Percentiles rank a stretch among this genome's conserved stretches.
These are phyloP conservation scores for Aspergillus ostianus DNA, from an alignment of 495 filamentous ascomycete species.

Conservation along the genomic window DNA sequence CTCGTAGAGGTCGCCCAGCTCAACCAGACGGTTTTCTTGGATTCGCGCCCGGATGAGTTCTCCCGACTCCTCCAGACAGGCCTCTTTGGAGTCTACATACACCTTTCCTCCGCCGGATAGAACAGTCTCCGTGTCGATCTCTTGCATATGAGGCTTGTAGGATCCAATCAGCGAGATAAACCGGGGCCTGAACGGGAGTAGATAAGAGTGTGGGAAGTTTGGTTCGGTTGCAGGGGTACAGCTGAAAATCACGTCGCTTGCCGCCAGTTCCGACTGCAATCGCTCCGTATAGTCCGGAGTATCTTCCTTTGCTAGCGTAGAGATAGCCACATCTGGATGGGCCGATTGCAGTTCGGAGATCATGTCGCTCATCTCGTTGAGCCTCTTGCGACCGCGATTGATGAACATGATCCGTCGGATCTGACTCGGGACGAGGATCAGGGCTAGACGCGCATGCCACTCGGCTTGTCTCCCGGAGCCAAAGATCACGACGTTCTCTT, in stretches of 20 bases:
- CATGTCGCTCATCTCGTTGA: conserved; percentile 28
- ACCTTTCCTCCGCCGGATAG: conserved; percentile 70
- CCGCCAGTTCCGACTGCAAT: conserved; percentile 26
- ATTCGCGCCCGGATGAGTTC: conserved; percentile 80
- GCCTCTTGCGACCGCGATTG: conserved; percentile 61
- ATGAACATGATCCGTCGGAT: conserved; percentile 74
- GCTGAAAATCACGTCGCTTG: conserved; percentile 76
- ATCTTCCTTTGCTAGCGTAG: conserved; percentile 32
- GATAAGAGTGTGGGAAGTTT: conserved; percentile 57
- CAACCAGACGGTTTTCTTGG: conserved; percentile 65
- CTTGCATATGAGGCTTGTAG: conserved; percentile 82
- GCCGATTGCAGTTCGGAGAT: conserved; percentile 23
- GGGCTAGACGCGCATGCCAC: conserved; percentile 84
- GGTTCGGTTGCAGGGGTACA: conserved; percentile 61
- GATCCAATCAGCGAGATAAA: conserved; percentile 81
- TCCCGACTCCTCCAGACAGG: conserved; percentile 80
- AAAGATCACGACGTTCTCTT: conserved; percentile 75
- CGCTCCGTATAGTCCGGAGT: conserved; percentile 25
- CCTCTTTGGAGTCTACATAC: conserved; percentile 78
- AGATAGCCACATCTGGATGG: conserved; percentile 27
- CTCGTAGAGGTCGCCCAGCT: conserved; percentile 81
- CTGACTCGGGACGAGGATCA: conserved; percentile 59
- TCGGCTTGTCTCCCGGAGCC: conserved; percentile 87
- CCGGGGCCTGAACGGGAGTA: conserved; percentile 57
- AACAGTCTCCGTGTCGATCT: conserved; percentile 75